Base-by-base conservation (phyloP, 2,329 filamentous ascomycete species). In the Pseudogymnoascus sp. region DNA sequence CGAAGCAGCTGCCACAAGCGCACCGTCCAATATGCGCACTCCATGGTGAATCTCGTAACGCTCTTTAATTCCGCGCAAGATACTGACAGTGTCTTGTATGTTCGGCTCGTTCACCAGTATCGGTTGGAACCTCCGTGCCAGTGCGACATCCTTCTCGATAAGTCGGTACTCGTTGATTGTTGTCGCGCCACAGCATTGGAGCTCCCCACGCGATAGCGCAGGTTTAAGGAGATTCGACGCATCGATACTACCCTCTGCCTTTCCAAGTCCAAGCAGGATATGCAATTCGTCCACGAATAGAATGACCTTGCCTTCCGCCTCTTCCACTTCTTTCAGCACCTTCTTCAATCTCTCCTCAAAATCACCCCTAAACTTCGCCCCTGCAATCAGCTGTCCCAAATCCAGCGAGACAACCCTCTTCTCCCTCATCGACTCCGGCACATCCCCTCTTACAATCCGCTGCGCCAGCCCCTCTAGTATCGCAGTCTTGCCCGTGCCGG, bases 31-130 rank as follows among this genome's bases (percentile, higher is more conserved):
- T 67, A 99, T 97, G 61, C 92, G 83, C 0, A 97, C 93, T 75
- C 94, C 93, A 71, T 99, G 94, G 67, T 97, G 94, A 0, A 97
- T 90, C 74, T 97, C 94, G 70, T 99, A 99, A 67, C 92, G 90
- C 71, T 97, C 92, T 72, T 97, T 97, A 78, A 99, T 97, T 58
- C 93, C 94, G 70, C 94, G 86, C 0, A 99, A 79, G 62, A 99
- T 97, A 59, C 91, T 96, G 65, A 99, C 92, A 0, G 94, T 97
- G 67, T 97, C 92, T 67, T 90, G 86, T 0, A 97, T 92, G 0
- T 85, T 87, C 0, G 94, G 94, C 70, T 99, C 94, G 64, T 87
- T 89, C n/a, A 99, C 92, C 36, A 91, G 76, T 62, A 99, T 96
- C 0, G 94, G 92, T 70, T 99, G 94, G 74, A 99, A 97, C 64